phyloP scores from a whole-genome alignment of 2,329 filamentous ascomycete genomes.

The Rosellinia necatrix region DNA sequence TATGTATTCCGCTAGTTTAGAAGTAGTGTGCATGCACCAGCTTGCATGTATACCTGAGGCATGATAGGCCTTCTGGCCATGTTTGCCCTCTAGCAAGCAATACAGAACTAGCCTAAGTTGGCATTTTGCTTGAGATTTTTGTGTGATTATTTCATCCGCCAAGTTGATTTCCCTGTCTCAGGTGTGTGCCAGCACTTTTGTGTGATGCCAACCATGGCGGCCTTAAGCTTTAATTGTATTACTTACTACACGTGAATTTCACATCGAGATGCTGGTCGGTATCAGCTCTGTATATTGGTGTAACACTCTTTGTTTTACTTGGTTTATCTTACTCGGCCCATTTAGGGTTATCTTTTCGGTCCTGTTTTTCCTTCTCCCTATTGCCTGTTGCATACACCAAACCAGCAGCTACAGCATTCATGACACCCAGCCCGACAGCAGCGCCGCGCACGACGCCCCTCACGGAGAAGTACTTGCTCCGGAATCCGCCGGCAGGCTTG shows the following conservation, averaged over 20 bases:
- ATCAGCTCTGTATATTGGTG: not conserved
- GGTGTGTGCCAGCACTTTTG: not conserved
- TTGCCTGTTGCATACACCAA: conserved; percentile 59
- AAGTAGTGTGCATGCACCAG: no score
- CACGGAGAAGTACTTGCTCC: conserved; percentile 48
- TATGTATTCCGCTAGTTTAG: not conserved
- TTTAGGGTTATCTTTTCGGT: conserved; percentile 54
- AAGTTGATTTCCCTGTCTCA: not conserved
- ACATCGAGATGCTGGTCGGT: not conserved
- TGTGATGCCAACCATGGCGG: no score
- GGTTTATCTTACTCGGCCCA: conserved; percentile 59
- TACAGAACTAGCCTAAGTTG: no score
- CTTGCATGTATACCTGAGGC: not conserved
- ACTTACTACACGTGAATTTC: not conserved
- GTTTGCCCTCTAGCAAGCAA: no score
- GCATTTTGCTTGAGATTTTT: no score
- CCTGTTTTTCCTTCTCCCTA: conserved; percentile 53
- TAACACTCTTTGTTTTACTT: conserved; percentile 31
- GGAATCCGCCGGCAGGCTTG: conserved; percentile 42
- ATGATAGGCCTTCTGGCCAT: not conserved
- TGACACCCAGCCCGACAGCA: conserved; percentile 54
- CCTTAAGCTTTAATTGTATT: no score
- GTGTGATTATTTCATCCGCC: not conserved
- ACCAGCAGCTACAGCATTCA: conserved; percentile 55
- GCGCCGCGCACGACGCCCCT: conserved; percentile 56